Conservation (phyloP, 768 basidiomycete species). For the Lentinula edodes region DNA sequence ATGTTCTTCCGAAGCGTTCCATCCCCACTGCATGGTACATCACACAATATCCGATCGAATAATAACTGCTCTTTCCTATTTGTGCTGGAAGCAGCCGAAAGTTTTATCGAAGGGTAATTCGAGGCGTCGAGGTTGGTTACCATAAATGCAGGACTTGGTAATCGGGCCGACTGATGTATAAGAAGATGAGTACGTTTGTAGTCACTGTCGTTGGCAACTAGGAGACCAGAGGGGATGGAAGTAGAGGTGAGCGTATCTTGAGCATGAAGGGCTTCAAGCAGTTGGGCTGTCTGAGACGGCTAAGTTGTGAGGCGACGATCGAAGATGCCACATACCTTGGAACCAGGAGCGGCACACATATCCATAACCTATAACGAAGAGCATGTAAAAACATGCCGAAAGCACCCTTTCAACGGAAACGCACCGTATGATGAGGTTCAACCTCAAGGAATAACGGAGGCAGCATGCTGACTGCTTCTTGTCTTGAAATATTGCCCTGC, state of each 20-base stretch:
- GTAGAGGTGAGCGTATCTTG: constrained; percentile 59
- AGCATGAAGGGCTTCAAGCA: constrained; percentile 91
- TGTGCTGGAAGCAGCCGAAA: constrained; percentile 32
- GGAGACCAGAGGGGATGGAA: constrained; percentile 74
- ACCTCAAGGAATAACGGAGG: constrained; percentile 94
- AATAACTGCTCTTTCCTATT: constrained; percentile 47
- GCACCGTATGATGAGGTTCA: constrained; percentile 81
- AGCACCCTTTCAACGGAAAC: constrained; percentile 14
- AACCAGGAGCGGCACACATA: constrained; percentile 98
- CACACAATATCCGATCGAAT: constrained; percentile 93
- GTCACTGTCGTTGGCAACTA: constrained; percentile 95
- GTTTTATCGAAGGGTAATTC: constrained; percentile 65
- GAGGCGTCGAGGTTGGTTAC: constrained; percentile 97
- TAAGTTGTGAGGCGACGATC: background rate
- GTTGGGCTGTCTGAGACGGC: constrained; percentile 73
- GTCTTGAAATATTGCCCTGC: constrained; percentile 91
- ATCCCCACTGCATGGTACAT: constrained; percentile 97
- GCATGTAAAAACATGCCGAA: background rate
- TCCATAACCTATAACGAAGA: constrained; percentile 64
- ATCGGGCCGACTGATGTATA: constrained; percentile 93
- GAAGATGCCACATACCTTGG: constrained; percentile 56
- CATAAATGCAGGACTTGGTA: constrained; percentile 88
- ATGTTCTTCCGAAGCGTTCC: constrained; percentile 94
- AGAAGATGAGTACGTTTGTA: constrained; percentile 92
- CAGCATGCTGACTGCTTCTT: constrained; percentile 99